phyloP scores from a whole-genome alignment of 2,329 filamentous ascomycete genomes.

The Pseudocercospora macadamiae region DNA sequence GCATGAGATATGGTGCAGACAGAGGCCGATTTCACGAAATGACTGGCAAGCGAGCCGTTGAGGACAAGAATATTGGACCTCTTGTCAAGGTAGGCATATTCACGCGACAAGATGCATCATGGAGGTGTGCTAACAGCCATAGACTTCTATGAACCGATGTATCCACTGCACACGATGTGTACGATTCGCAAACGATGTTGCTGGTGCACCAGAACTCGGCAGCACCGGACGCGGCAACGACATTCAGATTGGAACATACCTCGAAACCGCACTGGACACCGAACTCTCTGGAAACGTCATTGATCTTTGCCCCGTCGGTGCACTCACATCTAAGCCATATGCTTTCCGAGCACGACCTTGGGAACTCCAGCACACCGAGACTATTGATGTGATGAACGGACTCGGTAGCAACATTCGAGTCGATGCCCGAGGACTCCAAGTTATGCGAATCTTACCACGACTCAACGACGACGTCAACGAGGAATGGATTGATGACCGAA shows the following conservation, averaged over 20 bases:
- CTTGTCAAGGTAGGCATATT: constrained; percentile 70
- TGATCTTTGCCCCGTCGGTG: constrained; percentile 96
- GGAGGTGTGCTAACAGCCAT: constrained; percentile 20
- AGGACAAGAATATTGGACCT: constrained; percentile 99
- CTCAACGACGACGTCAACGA: constrained; percentile 98
- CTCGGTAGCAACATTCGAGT: constrained; percentile 94
- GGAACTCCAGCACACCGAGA: constrained; percentile 96
- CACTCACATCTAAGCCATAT: constrained; percentile 94
- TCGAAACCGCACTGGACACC: constrained; percentile 90
- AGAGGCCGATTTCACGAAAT: constrained; percentile 96
- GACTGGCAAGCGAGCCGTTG: constrained; percentile 92
- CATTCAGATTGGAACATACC: constrained; percentile 96
- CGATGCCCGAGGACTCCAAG: constrained; percentile 89
- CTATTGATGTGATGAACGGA: constrained; percentile 90
- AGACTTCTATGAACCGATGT: constrained; percentile 98
- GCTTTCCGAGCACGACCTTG: constrained; percentile 95
- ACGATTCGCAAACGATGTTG: constrained; percentile 96
- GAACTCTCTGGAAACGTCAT: constrained; percentile 97
- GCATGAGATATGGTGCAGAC: constrained; percentile 97
- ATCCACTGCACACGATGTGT: constrained; percentile 99
- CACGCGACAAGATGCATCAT: neutral
- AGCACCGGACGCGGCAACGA: constrained; percentile 95
- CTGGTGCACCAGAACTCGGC: constrained; percentile 92
- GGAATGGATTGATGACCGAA: constrained; percentile 99
- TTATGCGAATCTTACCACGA: constrained; percentile 90